These are phyloP conservation scores for Dimocarpus longan DNA, from an alignment of 345 rosid genomes.

Conservation along the genomic window DNA sequence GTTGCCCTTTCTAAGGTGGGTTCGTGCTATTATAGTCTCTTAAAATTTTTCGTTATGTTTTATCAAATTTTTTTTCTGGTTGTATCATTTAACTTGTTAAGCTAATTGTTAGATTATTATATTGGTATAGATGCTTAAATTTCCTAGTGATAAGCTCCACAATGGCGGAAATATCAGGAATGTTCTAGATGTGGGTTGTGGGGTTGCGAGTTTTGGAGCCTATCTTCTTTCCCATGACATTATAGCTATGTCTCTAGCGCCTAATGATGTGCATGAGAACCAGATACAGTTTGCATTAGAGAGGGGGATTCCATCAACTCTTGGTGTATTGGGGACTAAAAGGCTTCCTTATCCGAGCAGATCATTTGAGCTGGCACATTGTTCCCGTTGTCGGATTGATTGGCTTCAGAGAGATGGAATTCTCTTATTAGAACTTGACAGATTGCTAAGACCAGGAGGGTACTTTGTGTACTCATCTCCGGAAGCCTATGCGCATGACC, in stretches of 20 bases:
- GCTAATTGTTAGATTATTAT: conserved; percentile 33
- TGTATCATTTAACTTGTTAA: conserved; percentile 7
- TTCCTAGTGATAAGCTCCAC: conserved; percentile 83
- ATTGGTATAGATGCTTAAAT: conserved; percentile 87
- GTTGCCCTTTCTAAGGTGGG: conserved; percentile 87
- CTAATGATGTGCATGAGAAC: conserved; percentile 97
- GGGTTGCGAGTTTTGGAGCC: conserved; percentile 99
- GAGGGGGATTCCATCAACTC: conserved; percentile 92
- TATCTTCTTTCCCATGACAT: conserved; percentile 84
- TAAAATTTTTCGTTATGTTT: background rate
- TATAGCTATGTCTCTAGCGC: conserved; percentile 94
- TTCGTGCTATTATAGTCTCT: conserved; percentile 21
- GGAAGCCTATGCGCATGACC: conserved; percentile 92
- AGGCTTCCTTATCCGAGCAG: conserved; percentile 97
- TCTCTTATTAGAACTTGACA: conserved; percentile 88
- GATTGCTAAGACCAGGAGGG: conserved; percentile 95
- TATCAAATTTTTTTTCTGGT: too few relatives aligned
- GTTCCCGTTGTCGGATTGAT: conserved; percentile 96
- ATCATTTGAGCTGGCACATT: conserved; percentile 96
- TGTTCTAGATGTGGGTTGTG: conserved; percentile 98
- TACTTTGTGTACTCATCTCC: conserved; percentile 97
- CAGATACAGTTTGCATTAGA: conserved; percentile 98
- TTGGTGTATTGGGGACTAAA: conserved; percentile 95
- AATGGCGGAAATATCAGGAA: conserved; percentile 79
- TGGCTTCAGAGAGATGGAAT: conserved; percentile 99